A percentile compares a stretch with the other conserved stretches of the same genome.
These are phyloP conservation scores for Aspergillus fumigatus DNA, from an alignment of 2,329 filamentous ascomycete genomes.

Conservation along the genomic window DNA sequence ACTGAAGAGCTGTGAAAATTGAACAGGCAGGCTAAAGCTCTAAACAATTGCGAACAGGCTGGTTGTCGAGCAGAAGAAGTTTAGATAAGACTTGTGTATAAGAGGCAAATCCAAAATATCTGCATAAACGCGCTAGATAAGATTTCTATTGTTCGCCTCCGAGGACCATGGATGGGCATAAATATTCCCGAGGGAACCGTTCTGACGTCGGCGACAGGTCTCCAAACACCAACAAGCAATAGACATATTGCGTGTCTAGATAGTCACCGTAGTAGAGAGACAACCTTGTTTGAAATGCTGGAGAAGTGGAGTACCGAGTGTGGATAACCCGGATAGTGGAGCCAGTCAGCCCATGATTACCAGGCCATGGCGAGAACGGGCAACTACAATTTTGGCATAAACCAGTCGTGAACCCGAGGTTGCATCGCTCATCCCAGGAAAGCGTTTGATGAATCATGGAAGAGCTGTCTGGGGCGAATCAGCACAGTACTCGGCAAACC, in stretches of 20 bases:
- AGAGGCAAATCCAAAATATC: background rate
- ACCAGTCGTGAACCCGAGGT: background rate
- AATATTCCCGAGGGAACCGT: constrained; percentile 3
- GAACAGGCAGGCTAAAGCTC: background rate
- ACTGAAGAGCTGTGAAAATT: background rate
- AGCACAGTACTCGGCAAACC: background rate
- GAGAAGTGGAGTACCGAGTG: constrained; percentile 6
- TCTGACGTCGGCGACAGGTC: constrained; percentile 9
- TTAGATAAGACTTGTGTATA: background rate
- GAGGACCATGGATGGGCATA: background rate
- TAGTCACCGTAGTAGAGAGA: background rate
- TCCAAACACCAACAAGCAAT: background rate
- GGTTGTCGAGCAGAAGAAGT: background rate
- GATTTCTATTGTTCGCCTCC: background rate
- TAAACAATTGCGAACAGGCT: background rate
- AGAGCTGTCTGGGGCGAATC: background rate
- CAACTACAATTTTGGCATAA: constrained; percentile 1
- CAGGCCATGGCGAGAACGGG: background rate
- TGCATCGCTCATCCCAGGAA: background rate
- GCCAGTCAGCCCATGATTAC: background rate
- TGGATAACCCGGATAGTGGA: constrained; percentile 2
- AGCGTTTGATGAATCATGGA: constrained; percentile 4
- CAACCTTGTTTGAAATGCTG: background rate
- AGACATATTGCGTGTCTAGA: background rate
- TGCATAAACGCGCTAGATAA: background rate